Base-by-base conservation (phyloP, 495 filamentous ascomycete species). In the Aspergillus ellipticus region DNA sequence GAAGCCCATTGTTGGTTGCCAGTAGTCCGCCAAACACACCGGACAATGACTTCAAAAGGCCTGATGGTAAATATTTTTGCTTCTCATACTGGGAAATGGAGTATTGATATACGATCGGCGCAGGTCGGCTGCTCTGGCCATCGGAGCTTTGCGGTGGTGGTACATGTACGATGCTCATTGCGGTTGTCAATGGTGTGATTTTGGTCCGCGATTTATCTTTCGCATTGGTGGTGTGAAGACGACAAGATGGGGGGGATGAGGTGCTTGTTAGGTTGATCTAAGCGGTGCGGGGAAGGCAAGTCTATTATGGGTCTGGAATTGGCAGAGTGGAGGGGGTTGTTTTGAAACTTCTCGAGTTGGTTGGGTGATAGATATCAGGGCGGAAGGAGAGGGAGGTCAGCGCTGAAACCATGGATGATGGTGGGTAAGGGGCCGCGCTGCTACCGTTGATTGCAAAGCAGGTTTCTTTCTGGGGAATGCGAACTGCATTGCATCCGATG, bases 111-210 rank as follows among this genome's bases (percentile, higher is more conserved):
- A n/a, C 2, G 11, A n/a, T 17, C 17, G 22, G 17, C 16, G 8
- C 8, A 4, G 45, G 2, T 22, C 4, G 17, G 24, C 7, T 7
- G 24, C 24, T 15, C 35, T 4, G n/a, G 35, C 6, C 5, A 48
- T n/a, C 13, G 43, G 43, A 29, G 22, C 11, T 15, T 29, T 22
- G 16, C 17, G 21, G 9, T 13, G 22, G 28, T 48, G 45, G 22
- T 48, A 48, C 28, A n/a, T 17, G 6, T 3, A 48, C 45, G 45
- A 29, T 48, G 45, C 45, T 48, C 45, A 48, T 48, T 48, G 45
- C 11, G n/a, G 45, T n/a, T n/a, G 10, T 15, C 22, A 11, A 48
- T 48, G 45, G 28, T 22, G 45, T 28, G 45, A 48, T 48, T 48
- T 22, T 29, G 24, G 45, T 21, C 15, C 16, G 45, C 45, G 45